These are phyloP conservation scores for Coniella vitis DNA, from an alignment of 2,329 filamentous ascomycete genomes.

Conservation along the genomic window DNA sequence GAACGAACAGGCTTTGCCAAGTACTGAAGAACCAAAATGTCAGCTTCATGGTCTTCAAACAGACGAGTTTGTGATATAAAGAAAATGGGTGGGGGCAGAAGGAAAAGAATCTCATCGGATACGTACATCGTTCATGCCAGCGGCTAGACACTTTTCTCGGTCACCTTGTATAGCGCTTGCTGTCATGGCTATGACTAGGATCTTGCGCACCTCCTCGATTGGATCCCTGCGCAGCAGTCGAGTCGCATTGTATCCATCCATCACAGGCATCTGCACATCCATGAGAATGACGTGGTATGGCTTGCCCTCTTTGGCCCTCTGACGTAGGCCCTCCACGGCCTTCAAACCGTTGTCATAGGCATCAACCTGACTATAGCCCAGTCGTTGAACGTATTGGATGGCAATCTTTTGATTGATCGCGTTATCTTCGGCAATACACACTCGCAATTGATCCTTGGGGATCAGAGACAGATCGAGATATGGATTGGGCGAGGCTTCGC, in stretches of 20 bases:
- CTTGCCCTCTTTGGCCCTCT: conserved; percentile 60
- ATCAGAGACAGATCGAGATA: conserved; percentile 65
- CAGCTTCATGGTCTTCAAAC: neutral
- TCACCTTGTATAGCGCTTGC: conserved; percentile 92
- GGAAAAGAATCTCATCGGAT: neutral
- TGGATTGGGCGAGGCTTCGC: conserved; percentile 33
- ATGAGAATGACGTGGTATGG: conserved; percentile 90
- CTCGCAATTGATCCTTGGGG: conserved; percentile 68
- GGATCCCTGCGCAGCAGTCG: conserved; percentile 72
- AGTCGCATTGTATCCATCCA: conserved; percentile 90
- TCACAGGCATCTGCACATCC: conserved; percentile 93
- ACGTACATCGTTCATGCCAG: conserved; percentile 58
- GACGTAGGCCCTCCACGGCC: conserved; percentile 77
- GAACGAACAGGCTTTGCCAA: conserved; percentile 91
- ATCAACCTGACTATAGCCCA: conserved; percentile 75
- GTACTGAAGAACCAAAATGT: conserved; percentile 62
- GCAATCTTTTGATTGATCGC: conserved; percentile 92
- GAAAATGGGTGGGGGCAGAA: neutral
- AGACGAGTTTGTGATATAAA: neutral
- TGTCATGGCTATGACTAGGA: conserved; percentile 96
- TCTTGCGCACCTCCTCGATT: conserved; percentile 68
- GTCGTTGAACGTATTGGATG: conserved; percentile 78
- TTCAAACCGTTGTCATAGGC: conserved; percentile 86
- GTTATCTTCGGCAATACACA: conserved; percentile 94
- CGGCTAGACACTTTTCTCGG: conserved; percentile 88